Evolutionary conservation across 2,329 filamentous ascomycete genomes (phyloP).

Genomic region (Cryphonectria japonica): DNA sequence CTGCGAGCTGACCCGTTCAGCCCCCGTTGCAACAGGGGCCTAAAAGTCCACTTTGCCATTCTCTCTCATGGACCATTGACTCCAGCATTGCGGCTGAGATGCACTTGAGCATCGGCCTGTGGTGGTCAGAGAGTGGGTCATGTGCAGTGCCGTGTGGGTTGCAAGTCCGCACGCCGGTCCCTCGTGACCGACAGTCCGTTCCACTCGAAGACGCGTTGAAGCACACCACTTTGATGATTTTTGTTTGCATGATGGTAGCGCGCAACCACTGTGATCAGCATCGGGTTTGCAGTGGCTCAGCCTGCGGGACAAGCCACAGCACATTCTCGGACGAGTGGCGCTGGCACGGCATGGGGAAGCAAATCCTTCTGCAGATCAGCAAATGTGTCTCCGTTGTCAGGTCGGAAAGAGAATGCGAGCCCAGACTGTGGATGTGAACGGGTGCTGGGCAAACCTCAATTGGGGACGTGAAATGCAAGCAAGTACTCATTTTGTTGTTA

Average conservation of each 20-base stretch:
- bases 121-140: constrained; percentile 18
- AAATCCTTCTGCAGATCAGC: not conserved
- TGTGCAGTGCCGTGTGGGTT: not conserved
- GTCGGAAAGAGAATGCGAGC: not conserved
- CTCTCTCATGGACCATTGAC: not conserved
- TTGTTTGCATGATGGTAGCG: not conserved
- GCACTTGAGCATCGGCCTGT: not conserved
- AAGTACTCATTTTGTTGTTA: not conserved
- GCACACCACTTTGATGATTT: not conserved
- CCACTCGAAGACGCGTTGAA: not conserved
- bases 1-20: not conserved
- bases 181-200: not conserved
- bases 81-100: not conserved
- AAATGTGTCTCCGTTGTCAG: not conserved
- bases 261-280: too few relatives aligned
- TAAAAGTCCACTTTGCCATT: constrained; percentile 8
- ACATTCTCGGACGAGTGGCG: too few relatives aligned
- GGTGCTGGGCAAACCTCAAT: not conserved
- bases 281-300: not conserved
- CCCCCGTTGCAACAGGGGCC: constrained; percentile 8
- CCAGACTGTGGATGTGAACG: not conserved
- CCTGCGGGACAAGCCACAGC: not conserved
- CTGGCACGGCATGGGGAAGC: not conserved
- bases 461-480: not conserved
- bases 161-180: not conserved